Evolutionary conservation across 352 stramenopile genomes (phyloP).

Genomic region (Phytophthora brassicae): DNA sequence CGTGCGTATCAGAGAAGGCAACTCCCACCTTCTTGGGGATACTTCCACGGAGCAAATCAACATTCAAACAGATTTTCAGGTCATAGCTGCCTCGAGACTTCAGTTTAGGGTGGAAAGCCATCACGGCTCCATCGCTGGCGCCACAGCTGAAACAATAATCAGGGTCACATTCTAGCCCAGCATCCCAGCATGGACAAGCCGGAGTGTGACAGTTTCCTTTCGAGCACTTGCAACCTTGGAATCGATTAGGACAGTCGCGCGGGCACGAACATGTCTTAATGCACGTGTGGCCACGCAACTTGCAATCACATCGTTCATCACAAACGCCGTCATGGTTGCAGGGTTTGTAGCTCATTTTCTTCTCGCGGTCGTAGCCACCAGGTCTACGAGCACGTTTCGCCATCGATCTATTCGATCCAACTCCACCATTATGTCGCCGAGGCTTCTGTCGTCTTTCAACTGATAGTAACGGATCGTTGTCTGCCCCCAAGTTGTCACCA

Average conservation of each 20-base stretch:
- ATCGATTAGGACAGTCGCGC: slow-evolving; percentile 63
- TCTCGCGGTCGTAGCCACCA: slow-evolving; percentile 45
- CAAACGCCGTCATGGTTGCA: slow-evolving; percentile 66
- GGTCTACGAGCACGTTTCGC: slow-evolving; percentile 40
- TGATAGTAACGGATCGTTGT: slow-evolving; percentile 1
- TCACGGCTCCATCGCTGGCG: slow-evolving; percentile 58
- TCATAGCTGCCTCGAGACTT: slow-evolving; percentile 28
- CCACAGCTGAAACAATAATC: slow-evolving; percentile 77
- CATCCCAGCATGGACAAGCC: slow-evolving; percentile 54
- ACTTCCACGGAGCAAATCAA: slow-evolving; percentile 54
- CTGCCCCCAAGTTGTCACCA: slow-evolving; percentile 23
- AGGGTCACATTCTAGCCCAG: slow-evolving; percentile 65
- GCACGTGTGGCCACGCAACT: slow-evolving; percentile 54
- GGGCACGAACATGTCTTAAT: slow-evolving; percentile 63
- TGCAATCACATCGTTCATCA: slow-evolving; percentile 52
- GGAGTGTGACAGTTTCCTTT: slow-evolving; percentile 57
- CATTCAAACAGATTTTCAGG: slow-evolving; percentile 59
- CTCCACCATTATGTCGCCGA: slow-evolving; percentile 8
- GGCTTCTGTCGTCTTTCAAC: slow-evolving; percentile 23
- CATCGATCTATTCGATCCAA: slow-evolving; percentile 27
- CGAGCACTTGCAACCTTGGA: slow-evolving; percentile 66
- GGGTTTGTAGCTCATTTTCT: slow-evolving; percentile 57
- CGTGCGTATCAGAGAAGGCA: slow-evolving; percentile 67
- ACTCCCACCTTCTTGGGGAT: slow-evolving; percentile 67
- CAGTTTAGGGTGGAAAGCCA: slow-evolving; percentile 38